Conservation (phyloP, 2,329 filamentous ascomycete genomes). For the Phoma sp. region DNA sequence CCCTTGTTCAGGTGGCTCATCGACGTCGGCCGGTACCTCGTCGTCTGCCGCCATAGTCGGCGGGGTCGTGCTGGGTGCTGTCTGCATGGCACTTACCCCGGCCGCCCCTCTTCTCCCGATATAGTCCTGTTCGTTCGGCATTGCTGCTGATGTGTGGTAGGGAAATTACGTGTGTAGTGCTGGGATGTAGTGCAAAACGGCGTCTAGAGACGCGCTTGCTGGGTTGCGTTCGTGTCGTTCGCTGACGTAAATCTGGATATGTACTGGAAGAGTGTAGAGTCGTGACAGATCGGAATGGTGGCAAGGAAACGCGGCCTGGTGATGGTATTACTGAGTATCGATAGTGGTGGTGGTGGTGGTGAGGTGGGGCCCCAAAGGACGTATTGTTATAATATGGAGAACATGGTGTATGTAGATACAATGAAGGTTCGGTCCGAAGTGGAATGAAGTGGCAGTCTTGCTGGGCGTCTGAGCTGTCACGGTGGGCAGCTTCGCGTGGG, state of each 20-base stretch:
- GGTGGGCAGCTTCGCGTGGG: conserved; percentile 27
- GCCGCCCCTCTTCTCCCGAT: conserved; percentile 27
- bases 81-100: conserved; percentile 31
- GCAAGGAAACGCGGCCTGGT: conserved; percentile 7
- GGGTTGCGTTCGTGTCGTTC: conserved; percentile 3
- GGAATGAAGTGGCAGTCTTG: conserved; percentile 27
- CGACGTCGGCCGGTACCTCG: conserved; percentile 75
- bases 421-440: conserved; percentile 37
- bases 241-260: conserved; percentile 4
- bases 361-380: conserved; percentile 45
- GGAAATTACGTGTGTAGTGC: conserved; percentile 1
- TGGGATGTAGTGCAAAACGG: background rate
- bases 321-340: conserved; percentile 13
- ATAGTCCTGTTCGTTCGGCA: conserved; percentile 45
- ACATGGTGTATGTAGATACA: conserved; percentile 41
- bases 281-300: conserved; percentile 11
- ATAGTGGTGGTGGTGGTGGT: conserved; percentile 24
- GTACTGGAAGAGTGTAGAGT: conserved; percentile 14
- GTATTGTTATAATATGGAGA: conserved; percentile 45
- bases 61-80: conserved; percentile 36
- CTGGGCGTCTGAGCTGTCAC: conserved; percentile 32
- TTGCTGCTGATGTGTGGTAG: conserved; percentile 18
- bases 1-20: conserved; percentile 83
- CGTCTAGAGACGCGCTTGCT: background rate
- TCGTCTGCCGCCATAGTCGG: conserved; percentile 53